Evolutionary conservation across 1,284 basidiomycete genomes (phyloP).

Genomic region (Sparassis latifolia): DNA sequence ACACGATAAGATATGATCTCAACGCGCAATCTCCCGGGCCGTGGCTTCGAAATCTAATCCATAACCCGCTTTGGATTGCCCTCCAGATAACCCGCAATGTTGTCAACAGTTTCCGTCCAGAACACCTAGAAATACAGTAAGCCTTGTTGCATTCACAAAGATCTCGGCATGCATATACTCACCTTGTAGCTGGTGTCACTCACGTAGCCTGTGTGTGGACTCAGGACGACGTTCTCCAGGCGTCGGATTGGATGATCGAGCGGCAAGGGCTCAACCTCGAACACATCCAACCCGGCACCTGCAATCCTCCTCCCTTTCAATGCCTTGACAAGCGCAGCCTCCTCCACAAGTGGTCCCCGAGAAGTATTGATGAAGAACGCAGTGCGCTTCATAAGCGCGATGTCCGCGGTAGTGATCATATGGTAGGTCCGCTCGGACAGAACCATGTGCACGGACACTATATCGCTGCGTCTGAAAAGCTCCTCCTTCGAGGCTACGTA

Average conservation of each 20-base stretch:
- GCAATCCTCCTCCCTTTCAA: slow-evolving; percentile 44
- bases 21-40: neutral
- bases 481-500: slow-evolving; percentile 44
- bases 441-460: slow-evolving; percentile 56
- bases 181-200: slow-evolving; percentile 45
- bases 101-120: slow-evolving; percentile 40
- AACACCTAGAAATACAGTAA: slow-evolving; percentile 17
- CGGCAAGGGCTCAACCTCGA: slow-evolving; percentile 56
- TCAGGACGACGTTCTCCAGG: slow-evolving; percentile 47
- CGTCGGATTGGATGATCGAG: slow-evolving; percentile 45
- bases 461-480: slow-evolving; percentile 45
- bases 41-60: neutral
- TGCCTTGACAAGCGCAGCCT: slow-evolving; percentile 42
- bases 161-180: slow-evolving; percentile 10
- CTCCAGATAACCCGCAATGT: slow-evolving; percentile 42
- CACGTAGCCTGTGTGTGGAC: slow-evolving; percentile 57
- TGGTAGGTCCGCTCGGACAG: slow-evolving; percentile 43
- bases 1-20: neutral
- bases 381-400: slow-evolving; percentile 45
- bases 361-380: slow-evolving; percentile 61
- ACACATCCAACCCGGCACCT: slow-evolving; percentile 54
- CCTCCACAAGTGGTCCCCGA: slow-evolving; percentile 55
- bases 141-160: neutral
- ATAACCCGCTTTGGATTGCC: slow-evolving; percentile 27
- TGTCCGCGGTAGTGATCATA: slow-evolving; percentile 40